These are phyloP conservation scores for Klebsormidium nitens DNA, from an alignment of 139 green algal species.

Conservation along the genomic window DNA sequence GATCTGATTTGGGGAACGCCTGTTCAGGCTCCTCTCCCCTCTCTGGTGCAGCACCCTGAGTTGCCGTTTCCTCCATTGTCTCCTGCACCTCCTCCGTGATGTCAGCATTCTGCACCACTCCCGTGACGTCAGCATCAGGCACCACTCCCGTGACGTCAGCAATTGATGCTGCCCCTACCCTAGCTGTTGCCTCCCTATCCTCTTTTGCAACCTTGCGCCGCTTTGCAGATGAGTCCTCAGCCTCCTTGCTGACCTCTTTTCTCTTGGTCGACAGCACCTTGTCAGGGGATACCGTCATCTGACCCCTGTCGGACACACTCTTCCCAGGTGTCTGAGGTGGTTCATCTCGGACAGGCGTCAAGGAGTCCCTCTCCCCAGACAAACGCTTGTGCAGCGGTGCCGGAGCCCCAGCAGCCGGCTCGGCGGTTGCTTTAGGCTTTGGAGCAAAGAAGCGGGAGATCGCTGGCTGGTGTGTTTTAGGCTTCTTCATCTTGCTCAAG, in stretches of 20 bases:
- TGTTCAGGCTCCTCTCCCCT: slow-evolving; percentile 1
- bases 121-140: neutral
- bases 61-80: neutral
- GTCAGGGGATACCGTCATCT: too few relatives aligned
- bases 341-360: neutral
- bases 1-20: neutral
- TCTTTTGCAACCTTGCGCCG: neutral
- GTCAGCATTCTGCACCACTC: neutral
- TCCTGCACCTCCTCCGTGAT: too few relatives aligned
- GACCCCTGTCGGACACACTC: too few relatives aligned
- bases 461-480: slow-evolving; percentile 2
- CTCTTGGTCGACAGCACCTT: too few relatives aligned
- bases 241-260: too few relatives aligned
- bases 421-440: neutral
- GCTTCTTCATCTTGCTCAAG: too few relatives aligned
- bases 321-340: neutral
- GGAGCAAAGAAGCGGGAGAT: slow-evolving; percentile 8
- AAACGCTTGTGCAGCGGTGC: neutral
- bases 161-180: neutral
- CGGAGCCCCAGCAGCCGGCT: neutral
- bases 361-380: neutral
- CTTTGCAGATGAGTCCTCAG: neutral
- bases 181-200: neutral
- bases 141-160: neutral
- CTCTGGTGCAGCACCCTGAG: neutral